A percentile compares a stretch with the other conserved stretches of the same genome.
Conservation (phyloP, 78 protist genomes). For the Chrysochromulina parva region DNA sequence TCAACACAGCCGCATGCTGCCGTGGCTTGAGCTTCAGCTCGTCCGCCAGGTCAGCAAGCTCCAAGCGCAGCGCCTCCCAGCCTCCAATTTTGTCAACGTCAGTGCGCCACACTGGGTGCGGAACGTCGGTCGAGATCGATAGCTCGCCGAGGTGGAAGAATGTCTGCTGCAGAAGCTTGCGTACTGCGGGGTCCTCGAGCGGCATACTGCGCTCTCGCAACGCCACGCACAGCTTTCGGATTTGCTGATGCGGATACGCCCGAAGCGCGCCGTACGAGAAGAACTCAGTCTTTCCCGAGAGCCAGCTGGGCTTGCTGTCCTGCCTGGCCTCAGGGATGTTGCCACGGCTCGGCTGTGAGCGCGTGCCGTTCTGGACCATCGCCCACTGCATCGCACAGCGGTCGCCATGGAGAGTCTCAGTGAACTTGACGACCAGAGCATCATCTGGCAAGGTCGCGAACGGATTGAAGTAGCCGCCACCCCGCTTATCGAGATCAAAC, state of each 20-base stretch:
- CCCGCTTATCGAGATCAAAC: no score
- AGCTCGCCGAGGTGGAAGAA: conserved; percentile 26
- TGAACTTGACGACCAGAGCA: neutral
- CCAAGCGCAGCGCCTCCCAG: neutral
- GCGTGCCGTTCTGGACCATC: neutral
- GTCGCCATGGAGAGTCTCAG: neutral
- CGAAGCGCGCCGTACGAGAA: neutral
- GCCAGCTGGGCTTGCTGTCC: neutral
- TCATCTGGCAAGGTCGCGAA: neutral
- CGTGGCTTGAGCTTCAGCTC: neutral
- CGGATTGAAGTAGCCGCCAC: conserved; percentile 7
- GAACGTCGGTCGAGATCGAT: neutral
- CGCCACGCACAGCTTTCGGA: neutral
- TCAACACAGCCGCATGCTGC: neutral
- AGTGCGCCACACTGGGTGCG: neutral
- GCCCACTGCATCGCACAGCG: neutral
- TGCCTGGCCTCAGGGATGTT: neutral
- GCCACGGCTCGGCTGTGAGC: neutral
- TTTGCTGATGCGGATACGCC: conserved; percentile 23
- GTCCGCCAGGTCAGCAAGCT: neutral
- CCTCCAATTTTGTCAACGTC: neutral
- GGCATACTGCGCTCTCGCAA: neutral
- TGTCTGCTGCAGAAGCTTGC: neutral
- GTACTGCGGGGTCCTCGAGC: neutral
- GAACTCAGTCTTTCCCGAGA: neutral